A percentile compares a stretch with the other conserved stretches of the same genome.
These are phyloP conservation scores for Pisolithus marmoratus DNA, from an alignment of 768 basidiomycete genomes.

Conservation along the genomic window DNA sequence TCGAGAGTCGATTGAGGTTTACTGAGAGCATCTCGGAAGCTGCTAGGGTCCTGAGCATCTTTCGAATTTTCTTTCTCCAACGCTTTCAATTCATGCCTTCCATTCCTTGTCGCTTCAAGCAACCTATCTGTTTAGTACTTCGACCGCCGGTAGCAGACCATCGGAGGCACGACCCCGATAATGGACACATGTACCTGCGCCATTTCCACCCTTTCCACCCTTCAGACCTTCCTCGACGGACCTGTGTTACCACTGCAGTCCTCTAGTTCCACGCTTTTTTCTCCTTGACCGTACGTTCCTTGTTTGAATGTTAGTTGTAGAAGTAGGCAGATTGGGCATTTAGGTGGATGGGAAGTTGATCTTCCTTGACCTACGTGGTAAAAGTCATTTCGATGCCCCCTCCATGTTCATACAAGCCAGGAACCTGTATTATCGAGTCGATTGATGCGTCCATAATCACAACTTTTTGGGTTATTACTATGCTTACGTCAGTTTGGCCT, in stretches of 20 bases:
- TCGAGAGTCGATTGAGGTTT: conserved; percentile 68
- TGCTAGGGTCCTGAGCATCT: not conserved
- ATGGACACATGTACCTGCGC: conserved; percentile 1
- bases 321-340: conserved; percentile 1
- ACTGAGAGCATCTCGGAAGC: conserved; percentile 27
- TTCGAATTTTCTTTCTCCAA: conserved; percentile 5
- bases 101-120: conserved; percentile 14
- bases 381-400: conserved; percentile 6
- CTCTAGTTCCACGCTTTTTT: conserved; percentile 10
- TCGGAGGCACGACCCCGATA: conserved; percentile 11
- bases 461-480: not conserved
- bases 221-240: conserved; percentile 11
- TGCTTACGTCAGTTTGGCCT: conserved; percentile 1
- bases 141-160: conserved; percentile 6
- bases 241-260: conserved; percentile 23
- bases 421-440: not conserved
- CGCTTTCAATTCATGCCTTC: conserved; percentile 12
- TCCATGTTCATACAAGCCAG: not conserved
- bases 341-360: conserved; percentile 34
- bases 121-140: conserved; percentile 5
- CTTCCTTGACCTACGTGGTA: conserved; percentile 24
- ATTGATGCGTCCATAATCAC: not conserved
- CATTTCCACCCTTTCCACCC: conserved; percentile 20
- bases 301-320: conserved; percentile 4
- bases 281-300: not conserved